These are phyloP conservation scores for Vaccinium corymbosum DNA, from an alignment of 148 eudicot genomes.

Conservation along the genomic window DNA sequence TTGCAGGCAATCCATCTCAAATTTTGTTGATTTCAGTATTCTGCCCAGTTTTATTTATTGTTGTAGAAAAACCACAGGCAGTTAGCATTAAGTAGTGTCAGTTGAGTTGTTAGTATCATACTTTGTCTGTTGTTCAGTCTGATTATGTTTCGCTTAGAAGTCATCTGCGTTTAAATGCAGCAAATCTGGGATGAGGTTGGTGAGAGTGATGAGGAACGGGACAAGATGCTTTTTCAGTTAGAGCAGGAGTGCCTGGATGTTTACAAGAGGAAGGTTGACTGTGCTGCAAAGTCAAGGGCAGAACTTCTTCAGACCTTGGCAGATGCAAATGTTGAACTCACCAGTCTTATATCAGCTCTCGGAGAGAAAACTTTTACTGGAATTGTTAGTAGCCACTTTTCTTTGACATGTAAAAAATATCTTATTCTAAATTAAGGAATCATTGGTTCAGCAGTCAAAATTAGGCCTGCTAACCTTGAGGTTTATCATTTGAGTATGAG, in stretches of 20 bases:
- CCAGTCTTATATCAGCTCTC: conserved; percentile 73
- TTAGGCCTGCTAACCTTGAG: not conserved
- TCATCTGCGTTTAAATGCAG: conserved; percentile 35
- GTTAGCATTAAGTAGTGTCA: not conserved
- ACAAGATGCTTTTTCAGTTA: conserved; percentile 91
- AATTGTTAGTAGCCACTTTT: conserved; percentile 47
- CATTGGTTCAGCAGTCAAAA: not conserved
- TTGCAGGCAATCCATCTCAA: conserved; percentile 58
- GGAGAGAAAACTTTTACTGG: conserved; percentile 76
- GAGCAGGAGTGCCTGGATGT: conserved; percentile 96
- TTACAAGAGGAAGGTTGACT: conserved; percentile 93
- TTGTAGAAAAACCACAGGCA: not conserved
- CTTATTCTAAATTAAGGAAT: not conserved
- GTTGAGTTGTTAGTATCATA: not conserved
- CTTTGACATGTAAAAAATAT: not conserved
- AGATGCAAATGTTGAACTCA: conserved; percentile 76
- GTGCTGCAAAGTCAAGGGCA: conserved; percentile 84
- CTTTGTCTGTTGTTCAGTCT: not conserved
- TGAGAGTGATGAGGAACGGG: conserved; percentile 88
- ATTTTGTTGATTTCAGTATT: not conserved
- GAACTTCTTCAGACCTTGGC: conserved; percentile 86
- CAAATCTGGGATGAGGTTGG: conserved; percentile 99
- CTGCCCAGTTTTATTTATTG: not conserved
- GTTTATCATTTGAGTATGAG: not conserved
- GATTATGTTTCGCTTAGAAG: not conserved